Evolutionary conservation across 176 grass and related monocot genomes (phyloP), one percentile per base, ranked within the genome.

Genomic region (Carex kokanica): DNA sequence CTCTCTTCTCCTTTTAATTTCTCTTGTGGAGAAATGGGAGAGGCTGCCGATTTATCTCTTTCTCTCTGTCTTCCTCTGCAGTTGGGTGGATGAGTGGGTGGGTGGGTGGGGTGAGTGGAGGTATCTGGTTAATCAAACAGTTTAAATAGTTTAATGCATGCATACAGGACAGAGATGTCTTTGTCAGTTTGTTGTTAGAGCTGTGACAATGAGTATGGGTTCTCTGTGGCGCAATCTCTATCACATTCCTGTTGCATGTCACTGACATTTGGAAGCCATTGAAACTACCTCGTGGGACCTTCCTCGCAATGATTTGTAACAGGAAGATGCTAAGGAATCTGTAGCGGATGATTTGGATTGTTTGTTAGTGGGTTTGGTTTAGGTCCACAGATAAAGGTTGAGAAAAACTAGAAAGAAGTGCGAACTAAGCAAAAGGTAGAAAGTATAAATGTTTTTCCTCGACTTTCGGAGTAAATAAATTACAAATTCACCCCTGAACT

Each of bases 111-210:
- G 49, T 75, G 23, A 53, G 45, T 74, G 21, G 47, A 75, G 43
- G 45, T 75, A 75, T 54, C 72, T 75, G 23, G 10, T 74, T 74
- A 49, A 66, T 17, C 43, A 40, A 69, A 34, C 4, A 32, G 27
- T 14, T 67, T 75, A 54, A 75, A 75, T 75, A 23, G 40, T 73
- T 51, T 51, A 73, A 75, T 75, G 45, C 72, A 54, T 75, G 72
- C 47, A 59, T n/a, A 59, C 1, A 59, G 16, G 5, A 65, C 1
- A 38, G 45, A 25, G 45, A 55, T 77, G 73, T 77, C 73, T 54
- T 77, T 77, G 49, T 77, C 73, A 77, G 73, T 77, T 77, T 77
- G 73, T 77, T 77, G 73, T 77, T 55, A 55, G 0, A 49, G 15
- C 3, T 13, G 18, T 15, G 1, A 15, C 29, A 52, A 12, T 52